These are phyloP conservation scores for Ganoderma sp. DNA, from an alignment of 1,284 basidiomycete genomes.

Conservation along the genomic window DNA sequence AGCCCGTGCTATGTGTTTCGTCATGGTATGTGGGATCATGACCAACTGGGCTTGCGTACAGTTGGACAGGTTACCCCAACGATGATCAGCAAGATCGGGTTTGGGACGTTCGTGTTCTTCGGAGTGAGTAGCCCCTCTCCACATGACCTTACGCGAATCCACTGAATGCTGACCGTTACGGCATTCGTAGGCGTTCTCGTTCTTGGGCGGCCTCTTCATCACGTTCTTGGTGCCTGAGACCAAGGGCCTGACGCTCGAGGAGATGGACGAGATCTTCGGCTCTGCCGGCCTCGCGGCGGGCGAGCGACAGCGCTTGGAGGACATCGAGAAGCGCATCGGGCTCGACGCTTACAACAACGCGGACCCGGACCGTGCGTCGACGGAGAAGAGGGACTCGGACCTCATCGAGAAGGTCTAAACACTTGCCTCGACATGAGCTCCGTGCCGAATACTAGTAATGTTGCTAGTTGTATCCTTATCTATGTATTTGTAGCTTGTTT, in stretches of 20 bases:
- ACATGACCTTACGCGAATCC: neutral
- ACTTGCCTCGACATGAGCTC: conserved; percentile 2
- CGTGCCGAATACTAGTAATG: neutral
- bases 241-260: conserved; percentile 69
- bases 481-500: conserved; percentile 20
- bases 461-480: conserved; percentile 2
- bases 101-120: conserved; percentile 74
- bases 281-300: conserved; percentile 55
- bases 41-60: conserved; percentile 13
- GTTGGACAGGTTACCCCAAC: conserved; percentile 63
- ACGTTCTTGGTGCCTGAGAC: conserved; percentile 72
- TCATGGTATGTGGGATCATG: neutral
- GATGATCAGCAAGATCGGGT: conserved; percentile 62
- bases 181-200: conserved; percentile 56
- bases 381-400: conserved; percentile 29
- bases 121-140: conserved; percentile 49
- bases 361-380: conserved; percentile 21
- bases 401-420: conserved; percentile 29
- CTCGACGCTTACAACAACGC: conserved; percentile 42
- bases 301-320: conserved; percentile 60
- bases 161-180: conserved; percentile 14
- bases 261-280: conserved; percentile 75
- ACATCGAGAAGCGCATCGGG: conserved; percentile 65
- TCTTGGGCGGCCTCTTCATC: conserved; percentile 68
- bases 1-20: conserved; percentile 20